A percentile compares a stretch with the other conserved stretches of the same genome.
Conservation (phyloP, 192 early-diverging fungal species). For the Rhizoclosmatium globosum region DNA sequence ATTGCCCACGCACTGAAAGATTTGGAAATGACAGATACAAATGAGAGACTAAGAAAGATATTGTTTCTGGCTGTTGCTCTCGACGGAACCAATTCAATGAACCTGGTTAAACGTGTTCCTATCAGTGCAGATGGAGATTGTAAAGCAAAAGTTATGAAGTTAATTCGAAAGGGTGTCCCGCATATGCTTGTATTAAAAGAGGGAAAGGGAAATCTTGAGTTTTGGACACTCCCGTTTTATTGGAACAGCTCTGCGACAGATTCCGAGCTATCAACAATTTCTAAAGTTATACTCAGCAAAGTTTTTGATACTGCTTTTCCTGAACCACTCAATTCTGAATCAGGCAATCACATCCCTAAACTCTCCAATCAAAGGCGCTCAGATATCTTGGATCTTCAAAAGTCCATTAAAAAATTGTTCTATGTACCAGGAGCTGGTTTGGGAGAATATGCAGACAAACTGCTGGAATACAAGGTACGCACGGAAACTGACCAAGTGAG, state of each 20-base stretch:
- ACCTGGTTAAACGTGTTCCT: background rate
- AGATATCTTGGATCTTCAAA: background rate
- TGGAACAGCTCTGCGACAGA: background rate
- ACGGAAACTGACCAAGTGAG: too few species aligned
- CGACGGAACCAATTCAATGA: too few species aligned
- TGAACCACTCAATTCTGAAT: background rate
- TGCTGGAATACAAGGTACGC: background rate
- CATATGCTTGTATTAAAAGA: background rate
- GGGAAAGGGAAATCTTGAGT: background rate
- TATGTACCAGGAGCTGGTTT: background rate
- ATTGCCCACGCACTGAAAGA: too few species aligned
- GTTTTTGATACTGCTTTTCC: background rate
- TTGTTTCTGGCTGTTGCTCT: too few species aligned
- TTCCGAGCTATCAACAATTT: background rate
- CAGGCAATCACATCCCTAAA: too few species aligned
- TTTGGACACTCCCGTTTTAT: background rate
- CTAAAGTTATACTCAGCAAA: background rate
- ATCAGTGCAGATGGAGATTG: background rate
- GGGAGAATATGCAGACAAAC: background rate
- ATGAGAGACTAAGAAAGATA: too few species aligned
- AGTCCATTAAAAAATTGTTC: background rate
- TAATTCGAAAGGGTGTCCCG: background rate
- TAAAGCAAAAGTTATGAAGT: background rate
- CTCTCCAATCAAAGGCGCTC: background rate
- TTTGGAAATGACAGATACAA: too few species aligned